A percentile compares a stretch with the other conserved stretches of the same genome.
Evolutionary conservation across 2,329 filamentous ascomycete genomes (phyloP).

Genomic region (Clarireedia homoeocarpa): DNA sequence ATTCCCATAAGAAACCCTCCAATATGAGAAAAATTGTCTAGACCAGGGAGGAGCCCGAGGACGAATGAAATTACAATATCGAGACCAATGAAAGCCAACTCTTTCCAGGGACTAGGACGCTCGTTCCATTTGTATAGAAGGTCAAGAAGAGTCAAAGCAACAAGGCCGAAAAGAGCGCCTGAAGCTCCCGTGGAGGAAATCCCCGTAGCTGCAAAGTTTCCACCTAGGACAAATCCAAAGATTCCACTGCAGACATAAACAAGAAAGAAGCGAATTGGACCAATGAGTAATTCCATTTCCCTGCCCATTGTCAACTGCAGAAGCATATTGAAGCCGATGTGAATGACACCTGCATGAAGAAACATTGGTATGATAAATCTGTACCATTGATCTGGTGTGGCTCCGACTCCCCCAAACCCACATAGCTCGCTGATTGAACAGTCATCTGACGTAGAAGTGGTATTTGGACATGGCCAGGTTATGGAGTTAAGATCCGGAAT

Average conservation of each 20-base stretch:
- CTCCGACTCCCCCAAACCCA: slow-evolving; percentile 55
- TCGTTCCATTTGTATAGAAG: slow-evolving; percentile 88
- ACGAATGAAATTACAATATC: slow-evolving; percentile 88
- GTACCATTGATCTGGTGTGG: slow-evolving; percentile 84
- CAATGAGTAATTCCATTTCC: slow-evolving; percentile 89
- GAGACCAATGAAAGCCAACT: slow-evolving; percentile 78
- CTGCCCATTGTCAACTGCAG: slow-evolving; percentile 82
- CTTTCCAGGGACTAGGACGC: slow-evolving; percentile 66
- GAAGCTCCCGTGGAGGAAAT: slow-evolving; percentile 85
- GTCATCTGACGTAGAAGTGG: slow-evolving; percentile 49
- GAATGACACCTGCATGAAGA: slow-evolving; percentile 85
- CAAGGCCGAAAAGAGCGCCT: slow-evolving; percentile 82
- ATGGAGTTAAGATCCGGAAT: slow-evolving; percentile 50
- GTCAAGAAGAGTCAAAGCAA: slow-evolving; percentile 82
- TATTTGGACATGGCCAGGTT: slow-evolving; percentile 74
- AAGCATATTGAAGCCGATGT: slow-evolving; percentile 93
- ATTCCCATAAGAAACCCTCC: slow-evolving; percentile 92
- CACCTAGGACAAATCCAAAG: slow-evolving; percentile 91
- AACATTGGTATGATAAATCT: slow-evolving; percentile 96
- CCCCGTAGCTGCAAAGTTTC: slow-evolving; percentile 79
- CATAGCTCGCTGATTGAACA: slow-evolving; percentile 78
- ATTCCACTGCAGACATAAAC: slow-evolving; percentile 90
- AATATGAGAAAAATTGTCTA: slow-evolving; percentile 97
- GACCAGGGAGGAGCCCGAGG: slow-evolving; percentile 78
- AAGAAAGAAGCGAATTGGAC: slow-evolving; percentile 76